A percentile compares a stretch with the other conserved stretches of the same genome.
Conservation (phyloP, 371 early-diverging fungal species). For the Racocetra persica region DNA sequence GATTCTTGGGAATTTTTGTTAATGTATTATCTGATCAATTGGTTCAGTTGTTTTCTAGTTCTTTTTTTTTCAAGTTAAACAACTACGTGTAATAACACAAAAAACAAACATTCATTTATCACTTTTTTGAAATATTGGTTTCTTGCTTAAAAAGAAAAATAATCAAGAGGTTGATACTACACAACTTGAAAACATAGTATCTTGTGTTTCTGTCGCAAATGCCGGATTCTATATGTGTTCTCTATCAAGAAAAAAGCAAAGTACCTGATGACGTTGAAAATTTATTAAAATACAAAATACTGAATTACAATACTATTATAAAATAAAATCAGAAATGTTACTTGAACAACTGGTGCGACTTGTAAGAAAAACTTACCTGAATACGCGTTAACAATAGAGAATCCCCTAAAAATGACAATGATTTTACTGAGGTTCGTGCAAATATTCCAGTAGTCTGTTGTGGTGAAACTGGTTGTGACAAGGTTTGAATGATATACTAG, state of each 20-base stretch:
- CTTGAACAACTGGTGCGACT: not conserved
- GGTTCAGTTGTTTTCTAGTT: not conserved
- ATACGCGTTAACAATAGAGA: slow-evolving; percentile 19
- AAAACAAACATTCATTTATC: not conserved
- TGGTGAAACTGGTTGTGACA: slow-evolving; percentile 6
- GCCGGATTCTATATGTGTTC: slow-evolving; percentile 29
- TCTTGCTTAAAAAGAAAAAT: not conserved
- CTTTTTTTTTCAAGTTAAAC: not conserved
- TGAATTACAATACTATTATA: slow-evolving; percentile 24
- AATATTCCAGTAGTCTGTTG: slow-evolving; percentile 24
- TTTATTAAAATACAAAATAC: slow-evolving; percentile 17
- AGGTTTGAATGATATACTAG: not conserved
- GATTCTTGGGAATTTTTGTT: slow-evolving; percentile 21
- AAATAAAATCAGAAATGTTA: not conserved
- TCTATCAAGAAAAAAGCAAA: slow-evolving; percentile 23
- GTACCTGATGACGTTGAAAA: slow-evolving; percentile 27
- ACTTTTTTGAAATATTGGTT: no score
- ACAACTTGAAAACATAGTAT: slow-evolving; percentile 7
- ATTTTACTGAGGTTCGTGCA: slow-evolving; percentile 34
- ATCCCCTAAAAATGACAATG: slow-evolving; percentile 30
- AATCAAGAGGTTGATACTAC: not conserved
- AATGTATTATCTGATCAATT: slow-evolving; percentile 37
- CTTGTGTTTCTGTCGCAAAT: slow-evolving; percentile 22
- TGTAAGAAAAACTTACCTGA: not conserved
- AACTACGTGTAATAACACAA: no score